Conservation (phyloP, 805 yeast species). For the Nematodospora valgi region DNA sequence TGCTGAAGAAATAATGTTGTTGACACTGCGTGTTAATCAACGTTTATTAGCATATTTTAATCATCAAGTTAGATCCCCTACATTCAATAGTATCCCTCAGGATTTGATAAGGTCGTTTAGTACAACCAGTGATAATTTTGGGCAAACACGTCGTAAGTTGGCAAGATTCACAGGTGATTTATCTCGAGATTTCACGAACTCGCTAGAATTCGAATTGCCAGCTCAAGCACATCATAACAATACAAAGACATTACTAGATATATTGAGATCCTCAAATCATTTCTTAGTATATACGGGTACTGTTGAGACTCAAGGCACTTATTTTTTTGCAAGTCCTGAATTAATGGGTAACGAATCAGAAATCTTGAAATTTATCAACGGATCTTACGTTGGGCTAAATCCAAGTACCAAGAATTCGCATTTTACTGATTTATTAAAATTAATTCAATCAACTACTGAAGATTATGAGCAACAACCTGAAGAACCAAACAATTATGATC, state of each 20-base stretch:
- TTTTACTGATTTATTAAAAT: constrained; percentile 25
- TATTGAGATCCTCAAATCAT: constrained; percentile 65
- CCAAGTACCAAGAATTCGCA: constrained; percentile 21
- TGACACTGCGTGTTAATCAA: constrained; percentile 65
- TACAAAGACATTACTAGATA: constrained; percentile 50
- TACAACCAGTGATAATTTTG: constrained; percentile 65
- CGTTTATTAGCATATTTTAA: constrained; percentile 68
- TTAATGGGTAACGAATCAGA: constrained; percentile 40
- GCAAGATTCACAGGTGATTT: constrained; percentile 71
- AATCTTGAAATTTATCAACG: constrained; percentile 36
- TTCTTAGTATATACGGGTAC: constrained; percentile 72
- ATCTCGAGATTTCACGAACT: constrained; percentile 69
- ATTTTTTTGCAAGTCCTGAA: constrained; percentile 71
- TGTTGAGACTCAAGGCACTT: constrained; percentile 71
- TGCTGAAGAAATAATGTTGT: constrained; percentile 67
- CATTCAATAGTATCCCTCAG: constrained; percentile 40
- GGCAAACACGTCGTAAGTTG: constrained; percentile 75
- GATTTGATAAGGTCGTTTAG: constrained; percentile 60
- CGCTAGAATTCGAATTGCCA: constrained; percentile 56
- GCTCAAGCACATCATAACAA: constrained; percentile 39
- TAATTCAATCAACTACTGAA: constrained; percentile 16
- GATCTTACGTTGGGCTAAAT: constrained; percentile 37
- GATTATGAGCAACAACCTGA: constrained; percentile 11
- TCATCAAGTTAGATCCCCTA: constrained; percentile 62
- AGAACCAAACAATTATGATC: constrained; percentile 19